A percentile compares a stretch with the other conserved stretches of the same genome.
Evolutionary conservation across 495 filamentous ascomycete genomes (phyloP).

Genomic region (Lepidopterella palustris): DNA sequence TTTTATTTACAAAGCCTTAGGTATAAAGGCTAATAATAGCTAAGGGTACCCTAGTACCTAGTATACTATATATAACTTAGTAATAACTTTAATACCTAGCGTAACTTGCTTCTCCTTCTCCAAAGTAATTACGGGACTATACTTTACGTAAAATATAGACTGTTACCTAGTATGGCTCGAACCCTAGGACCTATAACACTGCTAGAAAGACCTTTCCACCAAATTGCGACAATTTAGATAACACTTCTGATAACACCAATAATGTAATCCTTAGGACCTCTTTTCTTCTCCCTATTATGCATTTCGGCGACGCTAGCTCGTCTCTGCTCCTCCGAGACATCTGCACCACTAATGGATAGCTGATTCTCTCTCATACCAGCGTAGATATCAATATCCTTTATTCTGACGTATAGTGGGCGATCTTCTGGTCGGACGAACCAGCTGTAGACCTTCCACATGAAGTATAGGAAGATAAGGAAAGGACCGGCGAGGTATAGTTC

Average conservation of each 20-base stretch:
- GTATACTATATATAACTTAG: too few species aligned
- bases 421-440: conserved; percentile 12
- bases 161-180: too few species aligned
- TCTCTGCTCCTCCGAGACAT: conserved; percentile 14
- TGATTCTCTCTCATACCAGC: conserved; percentile 14
- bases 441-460: conserved; percentile 41
- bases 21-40: too few species aligned
- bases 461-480: conserved; percentile 32
- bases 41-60: too few species aligned
- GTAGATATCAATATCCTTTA: conserved; percentile 19
- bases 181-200: too few species aligned
- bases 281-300: conserved; percentile 6
- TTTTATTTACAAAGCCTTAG: too few species aligned
- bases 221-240: conserved; percentile 2
- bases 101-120: too few species aligned
- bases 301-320: conserved; percentile 8
- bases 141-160: too few species aligned
- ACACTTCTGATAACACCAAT: conserved; percentile 6
- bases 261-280: conserved; percentile 11
- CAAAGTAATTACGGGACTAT: too few species aligned
- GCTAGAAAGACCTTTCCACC: too few species aligned
- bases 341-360: conserved; percentile 5
- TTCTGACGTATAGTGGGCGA: conserved; percentile 14
- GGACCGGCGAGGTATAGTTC: conserved; percentile 14
- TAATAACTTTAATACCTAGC: too few species aligned